Conservation (phyloP, 2,329 filamentous ascomycete genomes). For the Ilyonectria destructans region DNA sequence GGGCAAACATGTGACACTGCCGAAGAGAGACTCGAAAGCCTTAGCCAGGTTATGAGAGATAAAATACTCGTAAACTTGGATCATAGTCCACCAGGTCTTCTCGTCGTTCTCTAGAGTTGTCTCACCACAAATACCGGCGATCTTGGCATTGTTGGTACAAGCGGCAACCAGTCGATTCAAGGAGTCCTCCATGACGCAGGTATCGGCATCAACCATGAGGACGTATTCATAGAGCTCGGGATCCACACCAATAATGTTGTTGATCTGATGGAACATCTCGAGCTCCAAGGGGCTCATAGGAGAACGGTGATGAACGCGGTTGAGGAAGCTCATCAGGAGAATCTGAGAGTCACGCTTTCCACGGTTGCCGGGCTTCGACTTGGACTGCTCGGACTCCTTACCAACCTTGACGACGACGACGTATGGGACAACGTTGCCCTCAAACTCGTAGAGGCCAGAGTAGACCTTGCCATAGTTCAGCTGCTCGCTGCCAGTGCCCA, state of each 20-base stretch:
- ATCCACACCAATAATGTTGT: constrained; percentile 98
- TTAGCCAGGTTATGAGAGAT: constrained; percentile 98
- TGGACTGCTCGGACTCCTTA: constrained; percentile 93
- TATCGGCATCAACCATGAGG: constrained; percentile 98
- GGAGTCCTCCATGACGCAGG: constrained; percentile 91
- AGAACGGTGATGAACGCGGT: constrained; percentile 93
- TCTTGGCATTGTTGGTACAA: constrained; percentile 94
- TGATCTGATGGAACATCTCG: constrained; percentile 99
- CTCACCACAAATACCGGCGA: constrained; percentile 97
- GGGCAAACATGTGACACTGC: constrained; percentile 97
- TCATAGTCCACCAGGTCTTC: constrained; percentile 99
- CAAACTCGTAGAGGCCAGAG: constrained; percentile 96
- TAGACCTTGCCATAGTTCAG: constrained; percentile 99
- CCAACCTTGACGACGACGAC: constrained; percentile 97
- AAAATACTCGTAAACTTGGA: constrained; percentile 99
- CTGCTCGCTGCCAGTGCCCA: constrained; percentile 90
- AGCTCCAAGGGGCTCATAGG: constrained; percentile 97
- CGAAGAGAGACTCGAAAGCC: constrained; percentile 97
- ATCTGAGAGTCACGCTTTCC: constrained; percentile 99
- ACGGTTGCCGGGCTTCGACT: constrained; percentile 95
- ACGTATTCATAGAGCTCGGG: constrained; percentile 98
- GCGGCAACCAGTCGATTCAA: constrained; percentile 93
- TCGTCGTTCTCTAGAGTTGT: constrained; percentile 97
- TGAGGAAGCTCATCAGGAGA: constrained; percentile 96
- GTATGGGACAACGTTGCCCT: constrained; percentile 98